These are phyloP conservation scores for Penicillium oxalicum DNA, from an alignment of 2,329 filamentous ascomycete species.

Conservation along the genomic window DNA sequence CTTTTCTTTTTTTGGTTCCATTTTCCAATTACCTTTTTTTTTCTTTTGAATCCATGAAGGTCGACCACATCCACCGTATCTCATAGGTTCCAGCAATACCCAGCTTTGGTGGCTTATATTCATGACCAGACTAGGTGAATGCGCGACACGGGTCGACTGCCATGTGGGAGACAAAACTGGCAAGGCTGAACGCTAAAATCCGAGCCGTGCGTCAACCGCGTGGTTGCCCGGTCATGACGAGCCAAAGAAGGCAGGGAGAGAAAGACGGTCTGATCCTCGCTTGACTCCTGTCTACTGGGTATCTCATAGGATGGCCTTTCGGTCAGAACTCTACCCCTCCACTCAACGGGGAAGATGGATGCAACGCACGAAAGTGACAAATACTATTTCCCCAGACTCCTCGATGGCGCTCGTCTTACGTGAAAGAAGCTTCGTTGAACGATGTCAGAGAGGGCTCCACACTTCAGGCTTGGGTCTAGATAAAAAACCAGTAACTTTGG, in stretches of 20 bases:
- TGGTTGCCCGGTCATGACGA: constrained; percentile 1
- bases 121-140: not conserved
- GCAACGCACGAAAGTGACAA: too few relatives aligned
- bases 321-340: not conserved
- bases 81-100: not conserved
- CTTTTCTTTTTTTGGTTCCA: too few relatives aligned
- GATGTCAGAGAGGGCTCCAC: too few relatives aligned
- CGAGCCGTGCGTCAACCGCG: constrained; percentile 6
- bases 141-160: not conserved
- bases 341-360: too few relatives aligned
- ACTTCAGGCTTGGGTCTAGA: too few relatives aligned
- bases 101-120: not conserved
- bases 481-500: too few relatives aligned
- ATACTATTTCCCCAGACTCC: too few relatives aligned
- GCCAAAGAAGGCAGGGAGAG: not conserved
- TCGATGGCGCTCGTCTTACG: too few relatives aligned
- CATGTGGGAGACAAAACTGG: constrained; percentile 2
- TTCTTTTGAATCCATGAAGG: too few relatives aligned
- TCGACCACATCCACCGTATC: too few relatives aligned
- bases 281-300: not conserved
- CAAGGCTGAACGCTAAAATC: constrained; percentile 1
- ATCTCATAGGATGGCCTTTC: not conserved
- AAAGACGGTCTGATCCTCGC: not conserved
- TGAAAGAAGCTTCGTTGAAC: too few relatives aligned
- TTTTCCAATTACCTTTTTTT: too few relatives aligned